Percentiles rank a stretch among this genome's conserved stretches.
phyloP scores from a whole-genome alignment of 768 basidiomycete species.

The Chalciporus pseudorubinellus region DNA sequence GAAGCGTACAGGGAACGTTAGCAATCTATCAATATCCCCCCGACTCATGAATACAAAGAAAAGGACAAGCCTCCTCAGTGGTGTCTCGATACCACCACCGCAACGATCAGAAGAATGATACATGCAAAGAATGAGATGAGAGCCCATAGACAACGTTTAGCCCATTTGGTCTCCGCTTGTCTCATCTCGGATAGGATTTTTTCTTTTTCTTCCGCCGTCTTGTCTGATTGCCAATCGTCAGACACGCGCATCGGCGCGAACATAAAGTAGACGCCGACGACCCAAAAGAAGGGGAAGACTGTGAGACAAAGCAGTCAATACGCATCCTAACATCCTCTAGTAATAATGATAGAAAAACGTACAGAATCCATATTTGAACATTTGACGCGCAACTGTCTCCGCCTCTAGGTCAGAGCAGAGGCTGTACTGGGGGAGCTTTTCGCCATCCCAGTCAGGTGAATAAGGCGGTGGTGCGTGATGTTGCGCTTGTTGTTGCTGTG shows the following conservation, averaged over 20 bases:
- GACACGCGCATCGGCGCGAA: slow-evolving; percentile 48
- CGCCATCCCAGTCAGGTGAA: slow-evolving; percentile 38
- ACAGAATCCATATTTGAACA: slow-evolving; percentile 67
- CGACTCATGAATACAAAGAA: background rate
- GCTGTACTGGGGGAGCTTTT: slow-evolving; percentile 26
- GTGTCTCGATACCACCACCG: slow-evolving; percentile 20
- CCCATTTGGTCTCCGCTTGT: slow-evolving; percentile 53
- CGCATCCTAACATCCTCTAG: background rate
- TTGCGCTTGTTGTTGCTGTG: slow-evolving; percentile 3
- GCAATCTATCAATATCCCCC: background rate
- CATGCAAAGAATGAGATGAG: slow-evolving; percentile 44
- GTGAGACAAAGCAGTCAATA: background rate
- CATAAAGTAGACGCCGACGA: slow-evolving; percentile 55
- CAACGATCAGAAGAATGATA: slow-evolving; percentile 29
- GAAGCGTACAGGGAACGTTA: slow-evolving; percentile 2
- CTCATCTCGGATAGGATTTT: slow-evolving; percentile 48
- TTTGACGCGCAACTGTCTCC: slow-evolving; percentile 54
- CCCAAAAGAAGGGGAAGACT: slow-evolving; percentile 68
- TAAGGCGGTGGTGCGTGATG: slow-evolving; percentile 41
- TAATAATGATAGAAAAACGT: slow-evolving; percentile 22
- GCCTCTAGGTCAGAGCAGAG: slow-evolving; percentile 41
- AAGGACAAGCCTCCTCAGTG: slow-evolving; percentile 13
- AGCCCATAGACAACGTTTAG: slow-evolving; percentile 53
- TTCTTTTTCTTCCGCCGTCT: slow-evolving; percentile 49
- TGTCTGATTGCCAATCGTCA: slow-evolving; percentile 55